Evolutionary conservation across 495 filamentous ascomycete species (phyloP), one percentile per base, ranked within the genome.

Genomic region (Penicillium coffeae): DNA sequence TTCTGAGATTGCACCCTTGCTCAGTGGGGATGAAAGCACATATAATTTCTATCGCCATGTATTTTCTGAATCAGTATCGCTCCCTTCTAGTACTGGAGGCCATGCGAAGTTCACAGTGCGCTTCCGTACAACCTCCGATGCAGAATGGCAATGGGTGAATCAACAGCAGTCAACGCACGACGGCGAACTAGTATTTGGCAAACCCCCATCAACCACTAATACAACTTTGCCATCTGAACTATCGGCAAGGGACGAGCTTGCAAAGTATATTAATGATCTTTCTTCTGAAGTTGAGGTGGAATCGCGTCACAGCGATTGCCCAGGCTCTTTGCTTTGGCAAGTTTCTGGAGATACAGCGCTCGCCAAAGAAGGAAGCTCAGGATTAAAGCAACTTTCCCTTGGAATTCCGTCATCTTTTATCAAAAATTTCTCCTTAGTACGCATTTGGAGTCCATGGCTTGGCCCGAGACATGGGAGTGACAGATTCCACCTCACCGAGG

Each of bases 391-490:
- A 36, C 59, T 84, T 21, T 72, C 71, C 8, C 73, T 96, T 8
- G 90, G 90, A 0, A 60, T 68, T 1, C 84, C 88, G 15, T 84
- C 77, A 45, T 70, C 65, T 19, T 62, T 68, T 40, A 61, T 59
- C 9, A 66, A 83, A 48, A 92, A 88, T 77, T 90, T 95, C 58
- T 80, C 88, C 3, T 67, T 93, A 6, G 84, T 90, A 12, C 82
- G 89, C n/a, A 68, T 86, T 2, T 90, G 85, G 80, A 75, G 72
- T 21, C 83, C 90, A 1, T 97, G 93, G 93, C 72, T 97, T 12
- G 88, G 85, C 0, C 93, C 93, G 16, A 74, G 89, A 13, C 93
- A 98, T 65, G 92, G 92, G 12, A 81, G 76, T 44, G 64, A 71
- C 8, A 62, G 70, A 4, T 87, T 94, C 22, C 58, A 59, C 5